Base-by-base conservation (phyloP, 352 stramenopile genomes). In the Globisporangium yorkense region DNA sequence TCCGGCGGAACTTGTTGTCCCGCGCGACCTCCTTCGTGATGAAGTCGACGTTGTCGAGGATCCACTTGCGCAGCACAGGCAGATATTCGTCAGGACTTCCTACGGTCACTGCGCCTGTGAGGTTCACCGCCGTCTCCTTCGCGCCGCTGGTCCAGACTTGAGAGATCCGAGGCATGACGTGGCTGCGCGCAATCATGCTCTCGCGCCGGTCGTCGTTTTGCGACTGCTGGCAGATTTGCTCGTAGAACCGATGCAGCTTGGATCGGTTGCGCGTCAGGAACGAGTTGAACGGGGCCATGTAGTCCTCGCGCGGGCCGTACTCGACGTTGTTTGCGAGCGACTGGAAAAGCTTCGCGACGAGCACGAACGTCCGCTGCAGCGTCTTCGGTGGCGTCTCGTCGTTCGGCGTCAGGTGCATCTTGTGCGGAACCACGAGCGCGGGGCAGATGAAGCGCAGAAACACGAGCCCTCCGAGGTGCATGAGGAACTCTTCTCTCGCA, bases 361-460 rank as follows among this genome's bases (percentile, higher is more conserved):
- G 68, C 56, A 94, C 76, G 48, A 90, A 68, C 16, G 80, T 82
- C 21, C 84, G 81, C 39, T 87, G 80, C 53, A 87, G 72, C 20
- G 71, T 56, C 51, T 79, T 81, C 29, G 63, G 66, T 15, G 81
- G 80, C 6, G 70, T 27, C 16, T 55, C 52, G 13, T 56, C 72
- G 31, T 72, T 63, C 1, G 77, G 80, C 8, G 80, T 88, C 48
- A 94, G 60, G 10, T 73, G 68, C 65, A 89, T 76, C 43, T 88
- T 85, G 61, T 90, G 79, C 18, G 84, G 84, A 54, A 88, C 71
- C 53, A 94, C 70, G 10, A 94, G 63, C 16, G 81, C 81, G 0
- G 84, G 84, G 44, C 84, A 94, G 33, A 94, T 58, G 51, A 89
- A 90, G 12, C 84, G 72, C 49, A 94, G 62, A 59, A 94, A 94